These are phyloP conservation scores for Thalassiosira hispida DNA, from an alignment of 352 stramenopile genomes.

Conservation along the genomic window DNA sequence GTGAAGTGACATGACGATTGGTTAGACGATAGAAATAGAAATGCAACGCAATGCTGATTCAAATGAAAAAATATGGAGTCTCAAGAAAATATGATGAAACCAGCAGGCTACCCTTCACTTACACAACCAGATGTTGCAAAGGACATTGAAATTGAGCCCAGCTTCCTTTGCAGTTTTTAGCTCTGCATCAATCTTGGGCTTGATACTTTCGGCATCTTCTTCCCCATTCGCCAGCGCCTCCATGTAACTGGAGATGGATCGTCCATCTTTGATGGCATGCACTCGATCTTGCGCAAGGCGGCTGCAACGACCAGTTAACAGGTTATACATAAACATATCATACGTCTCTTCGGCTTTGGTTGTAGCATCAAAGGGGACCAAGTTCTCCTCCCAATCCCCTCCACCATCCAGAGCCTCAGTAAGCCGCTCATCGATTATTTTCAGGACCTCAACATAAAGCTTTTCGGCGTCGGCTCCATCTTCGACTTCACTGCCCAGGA, in stretches of 20 bases:
- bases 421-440: slow-evolving; percentile 37
- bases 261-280: slow-evolving; percentile 45
- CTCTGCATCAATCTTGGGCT: slow-evolving; percentile 52
- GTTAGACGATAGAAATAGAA: no score
- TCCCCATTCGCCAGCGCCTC: slow-evolving; percentile 34
- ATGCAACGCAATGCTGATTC: no score
- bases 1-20: background rate
- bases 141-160: slow-evolving; percentile 52
- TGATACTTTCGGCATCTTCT: slow-evolving; percentile 40
- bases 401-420: slow-evolving; percentile 30
- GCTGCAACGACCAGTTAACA: slow-evolving; percentile 18
- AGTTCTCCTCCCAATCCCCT: slow-evolving; percentile 14
- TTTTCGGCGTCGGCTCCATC: slow-evolving; percentile 12
- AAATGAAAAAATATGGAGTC: no score
- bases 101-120: background rate
- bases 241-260: slow-evolving; percentile 28
- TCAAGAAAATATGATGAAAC: background rate
- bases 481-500: background rate
- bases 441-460: slow-evolving; percentile 31
- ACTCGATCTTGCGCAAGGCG: slow-evolving; percentile 39
- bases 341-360: slow-evolving; percentile 24
- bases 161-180: slow-evolving; percentile 41
- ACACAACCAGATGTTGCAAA: slow-evolving; percentile 50
- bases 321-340: slow-evolving; percentile 21
- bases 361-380: slow-evolving; percentile 9